A percentile compares a stretch with the other conserved stretches of the same genome.
These are phyloP conservation scores for Gastrolobium bilobum DNA, from an alignment of 306 rosid species.

Conservation along the genomic window DNA sequence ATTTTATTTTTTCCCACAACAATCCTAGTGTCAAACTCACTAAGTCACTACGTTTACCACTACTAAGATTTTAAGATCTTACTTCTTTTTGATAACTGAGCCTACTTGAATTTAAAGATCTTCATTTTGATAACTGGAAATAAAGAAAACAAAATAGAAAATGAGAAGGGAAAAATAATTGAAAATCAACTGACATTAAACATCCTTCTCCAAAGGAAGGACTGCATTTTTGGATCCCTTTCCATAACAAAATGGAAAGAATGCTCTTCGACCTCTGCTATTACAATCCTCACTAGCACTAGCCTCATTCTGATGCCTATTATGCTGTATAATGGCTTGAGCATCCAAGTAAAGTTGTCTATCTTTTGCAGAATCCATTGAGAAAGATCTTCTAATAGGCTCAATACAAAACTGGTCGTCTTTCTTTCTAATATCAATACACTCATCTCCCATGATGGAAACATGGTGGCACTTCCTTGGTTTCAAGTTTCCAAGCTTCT, in stretches of 20 bases:
- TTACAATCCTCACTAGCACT: slow-evolving; percentile 63
- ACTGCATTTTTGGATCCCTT: slow-evolving; percentile 68
- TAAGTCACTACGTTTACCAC: slow-evolving; percentile 26
- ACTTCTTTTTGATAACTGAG: slow-evolving; percentile 35
- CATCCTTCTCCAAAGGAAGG: slow-evolving; percentile 62
- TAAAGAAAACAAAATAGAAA: slow-evolving; percentile 19
- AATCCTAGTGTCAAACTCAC: slow-evolving; percentile 39
- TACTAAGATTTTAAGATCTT: slow-evolving; percentile 17
- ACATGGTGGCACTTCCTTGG: slow-evolving; percentile 59
- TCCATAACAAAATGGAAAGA: slow-evolving; percentile 73
- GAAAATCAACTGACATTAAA: slow-evolving; percentile 45
- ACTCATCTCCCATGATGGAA: slow-evolving; percentile 79
- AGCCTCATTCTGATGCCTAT: slow-evolving; percentile 49
- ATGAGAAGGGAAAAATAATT: background rate
- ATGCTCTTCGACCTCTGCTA: slow-evolving; percentile 61
- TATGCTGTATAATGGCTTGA: slow-evolving; percentile 56
- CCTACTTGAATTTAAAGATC: slow-evolving; percentile 8
- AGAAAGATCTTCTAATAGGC: slow-evolving; percentile 78
- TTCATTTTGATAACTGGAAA: slow-evolving; percentile 36
- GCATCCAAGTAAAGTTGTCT: slow-evolving; percentile 63
- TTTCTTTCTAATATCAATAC: slow-evolving; percentile 64
- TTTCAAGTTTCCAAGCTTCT: slow-evolving; percentile 35
- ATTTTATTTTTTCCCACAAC: background rate
- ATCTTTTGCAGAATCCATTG: slow-evolving; percentile 80
- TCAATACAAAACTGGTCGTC: slow-evolving; percentile 67